Conservation (phyloP, 495 filamentous ascomycete genomes). For the Aspergillus diversus region DNA sequence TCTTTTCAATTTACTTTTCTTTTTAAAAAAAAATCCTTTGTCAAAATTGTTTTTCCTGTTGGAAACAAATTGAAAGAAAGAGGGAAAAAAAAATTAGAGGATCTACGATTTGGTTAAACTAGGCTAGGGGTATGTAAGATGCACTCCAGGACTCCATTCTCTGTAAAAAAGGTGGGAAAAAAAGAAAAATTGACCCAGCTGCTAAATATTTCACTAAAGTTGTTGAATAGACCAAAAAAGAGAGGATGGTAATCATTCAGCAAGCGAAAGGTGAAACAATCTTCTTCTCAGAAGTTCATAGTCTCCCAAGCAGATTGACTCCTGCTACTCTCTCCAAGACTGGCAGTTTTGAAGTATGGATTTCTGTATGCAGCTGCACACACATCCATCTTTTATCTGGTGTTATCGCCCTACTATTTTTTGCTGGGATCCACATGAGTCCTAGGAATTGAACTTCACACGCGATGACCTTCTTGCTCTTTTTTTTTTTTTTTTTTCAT, state of each 20-base stretch:
- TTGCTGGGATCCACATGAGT: conserved; percentile 25
- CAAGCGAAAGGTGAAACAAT: too few relatives aligned
- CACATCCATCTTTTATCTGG: conserved; percentile 25
- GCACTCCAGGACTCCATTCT: not conserved
- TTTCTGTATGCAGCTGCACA: conserved; percentile 18
- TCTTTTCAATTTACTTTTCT: conserved; percentile 1
- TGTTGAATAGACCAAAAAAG: conserved; percentile 2
- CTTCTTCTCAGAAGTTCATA: too few relatives aligned
- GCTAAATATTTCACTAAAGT: conserved; percentile 2
- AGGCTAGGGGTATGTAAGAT: conserved; percentile 14
- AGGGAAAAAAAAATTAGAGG: conserved; percentile 3
- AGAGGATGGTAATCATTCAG: not conserved
- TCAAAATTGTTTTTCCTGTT: too few relatives aligned
- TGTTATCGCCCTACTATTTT: conserved; percentile 17
- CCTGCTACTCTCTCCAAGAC: not conserved
- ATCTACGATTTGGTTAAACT: conserved; percentile 4
- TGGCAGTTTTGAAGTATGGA: not conserved
- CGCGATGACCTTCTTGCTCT: conserved; percentile 25
- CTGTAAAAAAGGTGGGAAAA: conserved; percentile 4
- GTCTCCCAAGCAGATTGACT: not conserved
- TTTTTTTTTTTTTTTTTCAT: conserved; percentile 13
- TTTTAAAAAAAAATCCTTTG: not conserved
- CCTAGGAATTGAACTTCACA: conserved; percentile 19
- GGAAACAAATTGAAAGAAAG: not conserved
- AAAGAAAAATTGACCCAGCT: not conserved